Evolutionary conservation across 1,284 basidiomycete species (phyloP).

Genomic region (Ceraceosorus guamensis): DNA sequence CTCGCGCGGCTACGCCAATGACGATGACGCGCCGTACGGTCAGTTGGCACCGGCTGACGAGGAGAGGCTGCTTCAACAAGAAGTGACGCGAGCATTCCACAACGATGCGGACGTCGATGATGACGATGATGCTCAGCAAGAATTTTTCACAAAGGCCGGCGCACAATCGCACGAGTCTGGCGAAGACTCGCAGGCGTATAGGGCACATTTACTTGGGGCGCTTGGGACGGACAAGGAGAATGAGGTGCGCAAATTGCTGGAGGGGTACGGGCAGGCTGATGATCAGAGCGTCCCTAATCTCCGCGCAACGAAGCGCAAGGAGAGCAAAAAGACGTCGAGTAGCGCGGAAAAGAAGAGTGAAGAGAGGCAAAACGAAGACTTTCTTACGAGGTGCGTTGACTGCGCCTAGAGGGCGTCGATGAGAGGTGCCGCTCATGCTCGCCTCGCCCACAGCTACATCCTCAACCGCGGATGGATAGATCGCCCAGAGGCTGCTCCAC

Average conservation of each 20-base stretch:
- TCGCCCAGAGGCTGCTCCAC: slow-evolving; percentile 18
- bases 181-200: too few species aligned
- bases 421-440: too few species aligned
- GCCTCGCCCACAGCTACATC: slow-evolving; percentile 36
- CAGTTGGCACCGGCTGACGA: slow-evolving; percentile 70
- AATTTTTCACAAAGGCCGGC: neutral
- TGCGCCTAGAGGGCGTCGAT: too few species aligned
- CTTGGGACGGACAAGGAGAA: slow-evolving; percentile 10
- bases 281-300: too few species aligned
- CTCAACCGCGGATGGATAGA: slow-evolving; percentile 47
- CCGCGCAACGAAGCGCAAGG: slow-evolving; percentile 49
- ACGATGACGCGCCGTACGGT: neutral
- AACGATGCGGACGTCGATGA: slow-evolving; percentile 30
- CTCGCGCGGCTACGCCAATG: slow-evolving; percentile 13
- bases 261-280: slow-evolving; percentile 14
- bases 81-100: slow-evolving; percentile 74
- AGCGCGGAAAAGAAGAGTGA: slow-evolving; percentile 47
- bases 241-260: slow-evolving; percentile 16
- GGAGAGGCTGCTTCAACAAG: slow-evolving; percentile 65
- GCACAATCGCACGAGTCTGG: too few species aligned
- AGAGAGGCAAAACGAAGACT: slow-evolving; percentile 64
- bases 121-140: neutral
- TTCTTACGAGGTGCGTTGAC: slow-evolving; percentile 72
- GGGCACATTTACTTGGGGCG: too few species aligned
- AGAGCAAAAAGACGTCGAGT: slow-evolving; percentile 11